Percentiles rank a stretch among this genome's conserved stretches.
Evolutionary conservation across 148 eudicot species (phyloP).

Genomic region (Salicornia ramosissima): DNA sequence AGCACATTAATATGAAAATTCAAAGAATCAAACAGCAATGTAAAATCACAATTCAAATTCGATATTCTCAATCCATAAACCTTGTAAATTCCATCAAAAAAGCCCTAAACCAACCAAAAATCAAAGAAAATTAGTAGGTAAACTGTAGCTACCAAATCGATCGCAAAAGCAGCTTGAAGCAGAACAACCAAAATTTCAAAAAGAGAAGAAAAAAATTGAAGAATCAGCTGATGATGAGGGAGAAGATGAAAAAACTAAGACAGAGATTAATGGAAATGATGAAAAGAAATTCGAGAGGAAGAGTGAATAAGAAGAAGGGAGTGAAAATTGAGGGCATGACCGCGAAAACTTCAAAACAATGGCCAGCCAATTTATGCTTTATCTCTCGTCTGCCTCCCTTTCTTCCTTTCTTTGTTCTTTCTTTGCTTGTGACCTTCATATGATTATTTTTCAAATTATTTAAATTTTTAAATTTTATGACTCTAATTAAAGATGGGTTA

Average conservation of each 20-base stretch:
- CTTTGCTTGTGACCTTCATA: background rate
- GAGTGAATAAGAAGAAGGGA: background rate
- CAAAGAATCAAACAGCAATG: background rate
- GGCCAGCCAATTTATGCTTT: conserved; percentile 17
- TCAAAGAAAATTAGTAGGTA: conserved; percentile 5
- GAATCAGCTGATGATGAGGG: background rate
- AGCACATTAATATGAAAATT: conserved; percentile 8
- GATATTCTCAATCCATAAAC: background rate
- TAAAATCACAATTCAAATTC: conserved; percentile 1
- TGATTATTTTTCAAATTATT: background rate
- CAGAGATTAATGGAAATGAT: background rate
- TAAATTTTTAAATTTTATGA: conserved; percentile 5
- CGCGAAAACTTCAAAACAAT: conserved; percentile 24
- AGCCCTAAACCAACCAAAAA: background rate
- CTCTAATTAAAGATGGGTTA: no score
- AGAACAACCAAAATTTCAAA: background rate
- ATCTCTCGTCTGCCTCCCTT: background rate
- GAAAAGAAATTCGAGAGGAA: background rate
- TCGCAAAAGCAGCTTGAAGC: conserved; percentile 13
- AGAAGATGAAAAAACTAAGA: background rate
- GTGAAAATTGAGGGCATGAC: conserved; percentile 10
- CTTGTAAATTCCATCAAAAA: background rate
- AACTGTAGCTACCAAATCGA: background rate
- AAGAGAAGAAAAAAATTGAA: background rate
- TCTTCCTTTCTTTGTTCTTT: background rate